Evolutionary conservation across 495 filamentous ascomycete genomes (phyloP).

Genomic region (Talaromyces stipitatus): DNA sequence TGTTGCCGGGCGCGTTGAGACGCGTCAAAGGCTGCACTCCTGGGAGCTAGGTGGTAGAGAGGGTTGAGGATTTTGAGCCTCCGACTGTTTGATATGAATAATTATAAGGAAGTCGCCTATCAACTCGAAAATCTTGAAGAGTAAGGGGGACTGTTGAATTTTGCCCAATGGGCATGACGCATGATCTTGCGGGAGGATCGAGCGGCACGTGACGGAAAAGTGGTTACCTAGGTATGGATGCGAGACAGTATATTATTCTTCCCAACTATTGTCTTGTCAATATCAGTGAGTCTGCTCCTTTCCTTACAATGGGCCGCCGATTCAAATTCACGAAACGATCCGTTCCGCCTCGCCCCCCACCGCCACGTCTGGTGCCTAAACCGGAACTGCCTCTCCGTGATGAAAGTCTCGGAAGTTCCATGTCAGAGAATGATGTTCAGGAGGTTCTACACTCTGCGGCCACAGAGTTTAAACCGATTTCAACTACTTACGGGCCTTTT

Average conservation of each 20-base stretch:
- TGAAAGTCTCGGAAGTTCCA: background rate
- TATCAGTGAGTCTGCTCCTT: slow-evolving; percentile 1
- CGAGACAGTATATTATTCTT: background rate
- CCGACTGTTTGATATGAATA: too few relatives aligned
- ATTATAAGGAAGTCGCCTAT: too few relatives aligned
- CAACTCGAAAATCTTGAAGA: too few relatives aligned
- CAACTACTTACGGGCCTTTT: background rate
- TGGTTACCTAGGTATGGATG: too few relatives aligned
- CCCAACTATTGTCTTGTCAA: background rate
- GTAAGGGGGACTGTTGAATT: too few relatives aligned
- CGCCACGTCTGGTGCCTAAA: background rate
- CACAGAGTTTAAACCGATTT: background rate
- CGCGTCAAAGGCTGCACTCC: too few relatives aligned
- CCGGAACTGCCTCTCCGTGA: background rate
- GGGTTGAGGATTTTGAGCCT: too few relatives aligned
- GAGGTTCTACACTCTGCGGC: background rate
- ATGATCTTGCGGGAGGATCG: too few relatives aligned
- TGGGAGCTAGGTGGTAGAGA: too few relatives aligned
- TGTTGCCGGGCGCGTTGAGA: too few relatives aligned
- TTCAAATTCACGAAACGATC: background rate
- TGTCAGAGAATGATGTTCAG: background rate
- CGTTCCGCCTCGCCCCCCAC: background rate
- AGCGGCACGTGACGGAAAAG: too few relatives aligned
- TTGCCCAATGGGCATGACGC: too few relatives aligned
- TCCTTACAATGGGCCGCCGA: background rate